phyloP scores from a whole-genome alignment of 805 yeast species.

The Cyberlindnera lachancei region DNA sequence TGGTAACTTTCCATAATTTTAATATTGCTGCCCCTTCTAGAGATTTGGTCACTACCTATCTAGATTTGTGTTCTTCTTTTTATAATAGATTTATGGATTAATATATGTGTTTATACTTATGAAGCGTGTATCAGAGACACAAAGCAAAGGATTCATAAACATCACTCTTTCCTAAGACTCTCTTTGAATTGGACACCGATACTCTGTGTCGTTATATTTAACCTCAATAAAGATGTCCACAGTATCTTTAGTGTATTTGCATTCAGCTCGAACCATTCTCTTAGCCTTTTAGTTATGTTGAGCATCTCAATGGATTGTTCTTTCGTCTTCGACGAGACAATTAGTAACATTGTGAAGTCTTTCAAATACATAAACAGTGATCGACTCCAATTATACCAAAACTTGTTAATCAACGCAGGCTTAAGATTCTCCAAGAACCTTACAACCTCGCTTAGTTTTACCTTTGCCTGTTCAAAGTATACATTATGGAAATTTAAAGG shows the following conservation, averaged over 20 bases:
- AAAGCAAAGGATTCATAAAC: too few relatives aligned
- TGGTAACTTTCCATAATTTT: conserved; percentile 16
- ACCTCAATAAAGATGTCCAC: conserved; percentile 8
- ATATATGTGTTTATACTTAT: too few relatives aligned
- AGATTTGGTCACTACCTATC: too few relatives aligned
- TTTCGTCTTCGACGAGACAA: conserved; percentile 1
- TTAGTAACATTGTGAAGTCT: conserved; percentile 5
- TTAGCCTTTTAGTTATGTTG: not conserved
- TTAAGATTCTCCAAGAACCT: not conserved
- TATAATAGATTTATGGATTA: too few relatives aligned
- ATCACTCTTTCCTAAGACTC: too few relatives aligned
- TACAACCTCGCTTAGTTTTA: not conserved
- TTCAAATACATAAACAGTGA: conserved; percentile 10
- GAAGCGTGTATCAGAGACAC: too few relatives aligned
- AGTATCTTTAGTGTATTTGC: conserved; percentile 5
- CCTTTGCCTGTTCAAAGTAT: not conserved
- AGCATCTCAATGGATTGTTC: not conserved
- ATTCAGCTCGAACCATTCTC: conserved; percentile 11
- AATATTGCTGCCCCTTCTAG: too few relatives aligned
- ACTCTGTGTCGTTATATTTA: conserved; percentile 11
- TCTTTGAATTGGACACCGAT: conserved; percentile 10
- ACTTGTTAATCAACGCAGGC: conserved; percentile 3
- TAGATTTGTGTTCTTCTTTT: too few relatives aligned
- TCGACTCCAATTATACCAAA: conserved; percentile 9
- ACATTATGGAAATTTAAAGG: not conserved